Conservation (phyloP, 192 early-diverging fungal species). For the Mycoemilia scoparia region DNA sequence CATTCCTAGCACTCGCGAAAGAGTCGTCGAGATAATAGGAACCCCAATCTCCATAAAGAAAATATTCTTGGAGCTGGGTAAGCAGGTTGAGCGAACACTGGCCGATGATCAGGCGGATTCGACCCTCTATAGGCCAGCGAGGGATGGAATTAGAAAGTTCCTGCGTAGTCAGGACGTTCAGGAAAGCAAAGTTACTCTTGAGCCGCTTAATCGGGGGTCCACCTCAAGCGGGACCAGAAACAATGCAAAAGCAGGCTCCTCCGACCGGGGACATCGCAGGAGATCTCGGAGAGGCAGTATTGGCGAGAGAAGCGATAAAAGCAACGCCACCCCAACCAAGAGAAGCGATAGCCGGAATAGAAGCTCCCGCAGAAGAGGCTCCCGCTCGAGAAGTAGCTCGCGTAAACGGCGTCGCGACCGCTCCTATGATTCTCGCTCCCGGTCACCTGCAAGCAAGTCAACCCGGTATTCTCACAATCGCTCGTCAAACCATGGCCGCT, state of each 20-base stretch:
- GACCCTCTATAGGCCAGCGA: constrained; percentile 19
- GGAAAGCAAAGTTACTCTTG: constrained; percentile 13
- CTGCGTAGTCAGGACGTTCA: constrained; percentile 26
- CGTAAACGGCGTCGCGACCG: not conserved
- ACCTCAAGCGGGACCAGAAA: constrained; percentile 23
- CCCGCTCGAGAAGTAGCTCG: not conserved
- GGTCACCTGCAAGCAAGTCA: constrained; percentile 6
- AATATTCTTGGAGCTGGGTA: constrained; percentile 19
- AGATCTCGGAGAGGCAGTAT: not conserved
- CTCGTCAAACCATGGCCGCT: constrained; percentile 10
- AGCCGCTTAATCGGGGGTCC: constrained; percentile 21
- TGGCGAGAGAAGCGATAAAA: constrained; percentile 1
- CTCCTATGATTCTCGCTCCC: constrained; percentile 6
- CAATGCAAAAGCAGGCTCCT: constrained; percentile 14
- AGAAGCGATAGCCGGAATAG: constrained; percentile 5
- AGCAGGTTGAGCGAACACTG: constrained; percentile 21
- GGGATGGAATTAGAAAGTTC: constrained; percentile 26
- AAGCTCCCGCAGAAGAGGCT: constrained; percentile 1
- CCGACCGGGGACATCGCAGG: constrained; percentile 6
- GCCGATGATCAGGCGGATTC: constrained; percentile 23
- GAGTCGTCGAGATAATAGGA: constrained; percentile 27
- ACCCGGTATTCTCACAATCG: constrained; percentile 5
- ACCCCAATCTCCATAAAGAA: constrained; percentile 14
- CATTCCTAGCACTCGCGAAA: constrained; percentile 27
- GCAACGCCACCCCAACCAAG: constrained; percentile 2